phyloP scores from a whole-genome alignment of 148 eudicot genomes.

The Rhododendron ovatum region DNA sequence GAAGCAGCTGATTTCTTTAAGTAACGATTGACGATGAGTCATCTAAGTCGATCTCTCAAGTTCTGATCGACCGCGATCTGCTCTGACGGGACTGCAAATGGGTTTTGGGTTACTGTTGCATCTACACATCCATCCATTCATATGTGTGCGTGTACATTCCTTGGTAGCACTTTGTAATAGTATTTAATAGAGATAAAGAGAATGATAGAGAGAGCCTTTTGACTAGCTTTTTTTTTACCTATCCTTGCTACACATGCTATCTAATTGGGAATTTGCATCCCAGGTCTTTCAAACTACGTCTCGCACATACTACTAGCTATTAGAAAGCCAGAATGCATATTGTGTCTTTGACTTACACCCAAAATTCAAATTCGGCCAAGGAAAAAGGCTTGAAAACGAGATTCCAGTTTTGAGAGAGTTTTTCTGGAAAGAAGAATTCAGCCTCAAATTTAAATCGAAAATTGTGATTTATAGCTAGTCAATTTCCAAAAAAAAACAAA shows the following conservation, averaged over 20 bases:
- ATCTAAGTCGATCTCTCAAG: neutral
- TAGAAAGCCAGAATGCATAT: neutral
- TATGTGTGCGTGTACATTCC: neutral
- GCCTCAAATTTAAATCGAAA: neutral
- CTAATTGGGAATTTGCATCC: neutral
- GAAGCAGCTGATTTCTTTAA: too few relatives aligned
- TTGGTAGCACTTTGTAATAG: neutral
- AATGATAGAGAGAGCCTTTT: neutral
- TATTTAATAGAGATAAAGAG: neutral
- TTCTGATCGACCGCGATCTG: neutral
- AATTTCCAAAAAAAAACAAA: neutral
- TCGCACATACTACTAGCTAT: neutral
- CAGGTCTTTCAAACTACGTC: neutral
- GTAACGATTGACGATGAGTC: neutral
- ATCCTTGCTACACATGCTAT: neutral
- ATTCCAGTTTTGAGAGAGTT: neutral
- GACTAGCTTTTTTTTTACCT: too few relatives aligned
- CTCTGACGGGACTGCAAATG: neutral
- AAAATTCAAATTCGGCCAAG: neutral
- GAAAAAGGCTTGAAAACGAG: neutral
- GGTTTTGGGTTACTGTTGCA: neutral
- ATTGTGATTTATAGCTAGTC: neutral
- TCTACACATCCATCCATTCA: neutral
- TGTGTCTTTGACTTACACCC: neutral
- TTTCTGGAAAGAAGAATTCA: neutral